Evolutionary conservation across 805 yeast genomes (phyloP).

Genomic region (Pichia ethanolica): DNA sequence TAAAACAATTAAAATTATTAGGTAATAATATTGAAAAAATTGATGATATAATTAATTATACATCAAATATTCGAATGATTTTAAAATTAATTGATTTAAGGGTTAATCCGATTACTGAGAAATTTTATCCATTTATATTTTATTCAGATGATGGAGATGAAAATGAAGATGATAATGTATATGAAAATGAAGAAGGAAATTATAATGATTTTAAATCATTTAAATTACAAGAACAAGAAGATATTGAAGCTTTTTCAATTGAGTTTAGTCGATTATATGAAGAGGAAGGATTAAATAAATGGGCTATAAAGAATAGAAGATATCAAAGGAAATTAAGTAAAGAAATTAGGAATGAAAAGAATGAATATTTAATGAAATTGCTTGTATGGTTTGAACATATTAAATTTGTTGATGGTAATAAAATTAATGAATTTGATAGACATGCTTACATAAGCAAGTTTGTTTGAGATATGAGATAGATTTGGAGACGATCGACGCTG

Average conservation of each 20-base stretch:
- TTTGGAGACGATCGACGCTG: conserved; percentile 2
- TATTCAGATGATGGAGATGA: conserved; percentile 30
- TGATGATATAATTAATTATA: conserved; percentile 27
- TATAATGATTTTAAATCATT: conserved; percentile 23
- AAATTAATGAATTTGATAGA: conserved; percentile 6
- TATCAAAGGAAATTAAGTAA: not conserved
- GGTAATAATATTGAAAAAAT: conserved; percentile 38
- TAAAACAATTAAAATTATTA: conserved; percentile 35
- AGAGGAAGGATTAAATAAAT: conserved; percentile 24
- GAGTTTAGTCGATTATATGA: conserved; percentile 37
- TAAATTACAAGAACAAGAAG: conserved; percentile 40
- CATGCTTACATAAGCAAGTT: not conserved
- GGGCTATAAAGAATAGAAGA: conserved; percentile 35
- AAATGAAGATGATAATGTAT: conserved; percentile 3
- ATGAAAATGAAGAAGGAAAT: not conserved
- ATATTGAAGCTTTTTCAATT: conserved; percentile 43
- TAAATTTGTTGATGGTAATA: conserved; percentile 23
- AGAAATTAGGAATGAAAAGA: not conserved
- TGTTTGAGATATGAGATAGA: too few relatives aligned
- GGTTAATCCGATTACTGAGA: conserved; percentile 40
- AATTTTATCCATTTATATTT: conserved; percentile 47
- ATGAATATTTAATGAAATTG: conserved; percentile 15
- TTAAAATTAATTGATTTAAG: conserved; percentile 39
- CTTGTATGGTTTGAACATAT: conserved; percentile 23
- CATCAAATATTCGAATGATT: conserved; percentile 24